Evolutionary conservation across 164 flowering plant genomes (phyloP), one percentile per base, ranked within the genome.

Genomic region (Vitis vinifera): DNA sequence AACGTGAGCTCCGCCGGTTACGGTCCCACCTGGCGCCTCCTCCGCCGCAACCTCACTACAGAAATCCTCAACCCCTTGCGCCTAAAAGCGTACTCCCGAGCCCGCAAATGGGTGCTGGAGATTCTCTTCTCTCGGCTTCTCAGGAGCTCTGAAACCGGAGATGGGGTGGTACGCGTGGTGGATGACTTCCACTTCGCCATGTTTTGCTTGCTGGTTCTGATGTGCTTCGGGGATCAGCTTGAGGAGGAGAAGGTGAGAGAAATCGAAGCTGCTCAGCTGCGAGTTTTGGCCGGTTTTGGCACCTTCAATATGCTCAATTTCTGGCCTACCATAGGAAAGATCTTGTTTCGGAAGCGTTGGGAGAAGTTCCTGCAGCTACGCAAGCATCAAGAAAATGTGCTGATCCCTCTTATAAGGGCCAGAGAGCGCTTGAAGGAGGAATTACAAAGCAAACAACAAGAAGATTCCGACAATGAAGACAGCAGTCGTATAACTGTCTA

Each of bases 1-100:
- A 71, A 62, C 49, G 63, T 79, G 37, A 79, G 59, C 66, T 50
- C 75, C 5, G 63, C 75, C 10, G 19, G 19, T 30, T 76, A 79
- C 57, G 79, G 79, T 1, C 62, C 82, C 7, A 70, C 76, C 1
- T 79, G 79, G 82, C 73, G 75, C 10, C 30, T 55, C 30, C 72
- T 78, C 37, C 69, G 77, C 31, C 73, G 77, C 0, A 79, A 79
- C 49, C 68, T 79, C 59, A 62, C 73, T 1, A 31, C 73, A 0
- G 70, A 70, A 31, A 52, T 62, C 51, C 66, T 72, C 23, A 75
- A 76, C 37, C 77, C 77, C 8, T 73, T 76, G 37, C 71, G 68
- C 10, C 14, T 76, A 15, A 59, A 55, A 2, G 29, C 77, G 10
- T 76, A 55, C 62, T 59, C 74, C 12, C 63, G n/a, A 8, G 63